Evolutionary conservation across 2,329 filamentous ascomycete species (phyloP), one percentile per base, ranked within the genome.

Genomic region (Pyricularia pennisetigena): DNA sequence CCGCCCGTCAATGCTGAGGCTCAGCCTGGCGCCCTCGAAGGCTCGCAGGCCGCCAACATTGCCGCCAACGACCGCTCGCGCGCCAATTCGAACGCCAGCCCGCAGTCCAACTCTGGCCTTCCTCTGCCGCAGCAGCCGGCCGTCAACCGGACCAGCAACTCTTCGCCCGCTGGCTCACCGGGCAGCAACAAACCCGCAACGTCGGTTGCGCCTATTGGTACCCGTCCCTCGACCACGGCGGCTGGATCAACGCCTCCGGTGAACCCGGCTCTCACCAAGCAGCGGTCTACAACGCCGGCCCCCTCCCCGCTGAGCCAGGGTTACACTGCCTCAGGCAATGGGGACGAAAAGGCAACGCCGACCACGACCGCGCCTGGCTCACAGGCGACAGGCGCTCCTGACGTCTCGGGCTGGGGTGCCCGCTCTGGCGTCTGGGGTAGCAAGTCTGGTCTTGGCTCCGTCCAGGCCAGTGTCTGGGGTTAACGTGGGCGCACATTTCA

Each of bases 391-490:
- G 74, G 82, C 32, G 83, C 75, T 12, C 29, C 32, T 30, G 75
- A 75, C 7, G 70, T 78, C 10, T 72, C 89, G 23, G 87, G 88
- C 70, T 97, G 94, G 94, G 90, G 88, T 75, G 90, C 91, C 72
- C 90, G 89, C 72, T 90, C 89, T 28, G 71, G 68, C 57, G 92
- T 94, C 64, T 97, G 94, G 94, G 91, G 93, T 69, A 90, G 89
- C 74, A 92, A 91, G 75, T 91, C 89, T 72, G 87, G 88, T 66
- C 88, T 96, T 70, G 92, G 93, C 72, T 67, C 65, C 3, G 91
- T 94, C 70, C 93, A 96, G 78, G 93, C 94, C 72, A 96, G 93
- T 72, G 94, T 97, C 73, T 98, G 94, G 94, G 94, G 94, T 74
- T 97, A 89, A 74, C 68, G 29, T 6, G 5, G 20, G 28, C 29